Percentiles rank a stretch among this genome's conserved stretches.
Conservation (phyloP, 1,284 basidiomycete genomes). For the Omphalotus olearius region DNA sequence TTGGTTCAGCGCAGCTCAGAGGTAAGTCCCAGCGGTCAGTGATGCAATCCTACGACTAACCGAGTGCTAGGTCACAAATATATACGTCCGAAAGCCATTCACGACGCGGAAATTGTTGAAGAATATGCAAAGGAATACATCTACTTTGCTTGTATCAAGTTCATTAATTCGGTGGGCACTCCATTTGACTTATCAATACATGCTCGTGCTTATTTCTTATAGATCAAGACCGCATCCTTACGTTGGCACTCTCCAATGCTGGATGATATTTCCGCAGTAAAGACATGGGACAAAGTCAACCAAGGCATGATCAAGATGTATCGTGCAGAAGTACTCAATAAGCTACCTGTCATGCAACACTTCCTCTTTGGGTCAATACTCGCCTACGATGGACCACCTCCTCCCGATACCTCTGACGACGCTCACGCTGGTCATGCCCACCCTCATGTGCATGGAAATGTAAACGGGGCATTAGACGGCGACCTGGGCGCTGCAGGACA, state of each 20-base stretch:
- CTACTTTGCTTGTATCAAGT: conserved; percentile 94
- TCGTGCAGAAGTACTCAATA: conserved; percentile 89
- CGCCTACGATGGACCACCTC: conserved; percentile 61
- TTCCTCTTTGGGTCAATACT: conserved; percentile 91
- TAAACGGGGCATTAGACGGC: conserved; percentile 1
- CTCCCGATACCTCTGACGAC: conserved; percentile 30
- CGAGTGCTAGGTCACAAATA: conserved; percentile 72
- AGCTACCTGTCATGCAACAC: conserved; percentile 96
- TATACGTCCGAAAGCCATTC: conserved; percentile 89
- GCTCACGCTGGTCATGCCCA: conserved; percentile 35
- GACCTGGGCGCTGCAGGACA: conserved; percentile 49
- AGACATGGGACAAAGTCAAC: conserved; percentile 97
- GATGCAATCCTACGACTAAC: background rate
- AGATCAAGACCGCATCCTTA: conserved; percentile 95
- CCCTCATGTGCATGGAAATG: conserved; percentile 36
- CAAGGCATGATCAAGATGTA: conserved; percentile 99
- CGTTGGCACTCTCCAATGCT: conserved; percentile 99
- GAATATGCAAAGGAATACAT: conserved; percentile 93
- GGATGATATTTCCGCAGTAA: conserved; percentile 95
- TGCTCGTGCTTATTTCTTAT: background rate
- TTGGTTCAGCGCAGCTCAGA: conserved; percentile 81
- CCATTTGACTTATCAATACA: background rate
- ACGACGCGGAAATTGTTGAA: conserved; percentile 89
- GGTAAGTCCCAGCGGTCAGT: conserved; percentile 32
- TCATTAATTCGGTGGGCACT: conserved; percentile 85